Evolutionary conservation across 2,329 filamentous ascomycete species (phyloP), one percentile per base, ranked within the genome.

Genomic region (Metarhizium guizhouense): DNA sequence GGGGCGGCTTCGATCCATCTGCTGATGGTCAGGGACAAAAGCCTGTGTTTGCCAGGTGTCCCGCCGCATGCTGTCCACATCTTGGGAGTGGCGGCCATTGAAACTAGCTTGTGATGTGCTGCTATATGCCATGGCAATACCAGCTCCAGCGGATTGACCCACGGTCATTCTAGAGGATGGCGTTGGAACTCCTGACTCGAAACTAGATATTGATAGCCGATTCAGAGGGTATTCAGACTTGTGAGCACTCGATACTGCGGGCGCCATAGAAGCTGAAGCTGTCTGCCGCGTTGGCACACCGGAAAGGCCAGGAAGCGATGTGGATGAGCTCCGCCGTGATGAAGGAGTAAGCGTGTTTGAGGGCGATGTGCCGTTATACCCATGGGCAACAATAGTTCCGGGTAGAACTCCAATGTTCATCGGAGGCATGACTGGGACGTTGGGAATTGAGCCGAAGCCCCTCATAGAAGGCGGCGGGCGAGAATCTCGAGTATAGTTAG

Each of bases 401-500:
- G 48, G 51, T 11, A 20, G 16, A 6, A 34, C 34, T n/a, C 52
- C 49, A 29, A 47, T n/a, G 30, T 30, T 56, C 6, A 47, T 50
- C 14, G 57, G 49, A 6, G 38, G 52, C 48, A 56, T 47, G 30
- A 30, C 34, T 3, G 54, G 53, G 18, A 54, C 36, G 29, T 55
- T 55, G 25, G 57, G 55, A 16, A 68, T 66, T 7, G 62, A 62
- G 30, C 52, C 62, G 57, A 68, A 70, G 3, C 64, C 65, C 45
- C 67, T 63, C 59, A 62, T 68, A 2, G 67, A 68, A 2, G 65
- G 62, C 2, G 67, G 68, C 2, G 69, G 66, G 20, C 65, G 62
- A 29, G 61, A 54, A 47, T 66, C 62, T 49, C 64, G 62, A 25
- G 53, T 25, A 13, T 60, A 18, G 29, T 47, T 48, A 4, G 58